Evolutionary conservation across 768 basidiomycete species (phyloP).

Genomic region (Suillus brevipes): DNA sequence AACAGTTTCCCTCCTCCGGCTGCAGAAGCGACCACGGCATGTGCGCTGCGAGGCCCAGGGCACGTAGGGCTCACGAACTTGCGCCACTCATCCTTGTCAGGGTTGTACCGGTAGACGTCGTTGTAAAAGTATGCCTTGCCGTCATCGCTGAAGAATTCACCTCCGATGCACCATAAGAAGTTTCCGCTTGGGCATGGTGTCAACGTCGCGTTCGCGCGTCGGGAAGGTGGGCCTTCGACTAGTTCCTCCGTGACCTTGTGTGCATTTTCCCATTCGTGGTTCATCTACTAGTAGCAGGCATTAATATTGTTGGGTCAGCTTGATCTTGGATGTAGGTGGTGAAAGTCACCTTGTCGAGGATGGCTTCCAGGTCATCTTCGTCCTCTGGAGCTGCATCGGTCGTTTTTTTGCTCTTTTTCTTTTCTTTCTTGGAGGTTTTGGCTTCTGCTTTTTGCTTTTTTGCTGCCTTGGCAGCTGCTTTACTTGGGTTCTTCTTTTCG

Average conservation of each 20-base stretch:
- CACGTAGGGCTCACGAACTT: conserved; percentile 81
- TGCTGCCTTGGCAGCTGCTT: conserved; percentile 51
- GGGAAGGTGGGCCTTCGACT: conserved; percentile 77
- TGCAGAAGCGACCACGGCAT: conserved; percentile 74
- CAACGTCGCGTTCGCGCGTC: conserved; percentile 81
- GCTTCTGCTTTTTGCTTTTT: conserved; percentile 69
- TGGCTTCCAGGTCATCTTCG: conserved; percentile 80
- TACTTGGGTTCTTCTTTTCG: conserved; percentile 23
- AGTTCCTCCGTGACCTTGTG: conserved; percentile 86
- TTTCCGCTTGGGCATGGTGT: conserved; percentile 79
- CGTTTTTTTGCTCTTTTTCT: conserved; percentile 54
- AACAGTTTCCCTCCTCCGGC: conserved; percentile 85
- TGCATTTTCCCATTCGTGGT: conserved; percentile 79
- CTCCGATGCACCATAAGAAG: conserved; percentile 82
- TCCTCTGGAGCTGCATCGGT: conserved; percentile 63
- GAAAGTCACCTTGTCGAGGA: conserved; percentile 68
- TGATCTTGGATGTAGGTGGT: conserved; percentile 4
- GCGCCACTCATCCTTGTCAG: conserved; percentile 92
- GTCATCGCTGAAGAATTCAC: conserved; percentile 88
- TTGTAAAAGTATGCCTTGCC: conserved; percentile 85
- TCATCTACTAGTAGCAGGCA: conserved; percentile 57
- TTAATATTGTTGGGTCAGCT: background rate
- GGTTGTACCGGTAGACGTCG: conserved; percentile 83
- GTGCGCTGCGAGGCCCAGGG: conserved; percentile 86
- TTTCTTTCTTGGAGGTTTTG: conserved; percentile 70